Evolutionary conservation across 106 monocot genomes (phyloP).

Genomic region (Ottelia alismoides): DNA sequence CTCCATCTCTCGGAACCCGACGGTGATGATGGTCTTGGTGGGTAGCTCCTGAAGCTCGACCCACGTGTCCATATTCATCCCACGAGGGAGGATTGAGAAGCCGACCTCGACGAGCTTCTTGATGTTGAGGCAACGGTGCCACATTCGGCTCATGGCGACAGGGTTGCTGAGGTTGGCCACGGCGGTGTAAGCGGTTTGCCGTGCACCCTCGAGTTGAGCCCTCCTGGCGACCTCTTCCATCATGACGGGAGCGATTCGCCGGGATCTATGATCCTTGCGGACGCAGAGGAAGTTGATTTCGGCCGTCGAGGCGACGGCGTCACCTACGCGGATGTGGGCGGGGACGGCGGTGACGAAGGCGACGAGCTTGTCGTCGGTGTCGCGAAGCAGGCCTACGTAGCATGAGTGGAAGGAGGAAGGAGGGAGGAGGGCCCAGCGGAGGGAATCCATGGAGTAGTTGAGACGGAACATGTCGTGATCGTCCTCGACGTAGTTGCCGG

Average conservation of each 20-base stretch:
- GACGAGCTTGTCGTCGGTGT: slow-evolving; percentile 55
- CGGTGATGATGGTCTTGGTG: slow-evolving; percentile 25
- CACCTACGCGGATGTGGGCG: slow-evolving; percentile 44
- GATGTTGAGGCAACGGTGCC: slow-evolving; percentile 9
- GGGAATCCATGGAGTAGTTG: slow-evolving; percentile 77
- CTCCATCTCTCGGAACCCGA: slow-evolving; percentile 74
- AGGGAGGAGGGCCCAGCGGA: slow-evolving; percentile 73
- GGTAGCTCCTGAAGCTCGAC: slow-evolving; percentile 48
- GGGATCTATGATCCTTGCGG: slow-evolving; percentile 11
- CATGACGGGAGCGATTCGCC: slow-evolving; percentile 13
- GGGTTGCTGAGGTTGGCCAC: slow-evolving; percentile 9
- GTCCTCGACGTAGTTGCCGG: slow-evolving; percentile 79
- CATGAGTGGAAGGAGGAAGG: slow-evolving; percentile 52
- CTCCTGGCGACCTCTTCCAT: slow-evolving; percentile 15
- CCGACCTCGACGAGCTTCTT: slow-evolving; percentile 17
- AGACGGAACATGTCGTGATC: slow-evolving; percentile 93
- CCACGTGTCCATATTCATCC: slow-evolving; percentile 10
- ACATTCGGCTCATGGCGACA: slow-evolving; percentile 7
- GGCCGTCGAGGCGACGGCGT: slow-evolving; percentile 12
- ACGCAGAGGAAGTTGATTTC: slow-evolving; percentile 20
- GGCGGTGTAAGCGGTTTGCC: slow-evolving; percentile 16
- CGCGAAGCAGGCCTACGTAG: slow-evolving; percentile 75
- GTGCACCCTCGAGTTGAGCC: slow-evolving; percentile 6
- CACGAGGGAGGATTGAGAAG: slow-evolving; percentile 2
- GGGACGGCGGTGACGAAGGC: slow-evolving; percentile 84